Conservation (phyloP, 257 asterid species). For the Datura wrightii region DNA sequence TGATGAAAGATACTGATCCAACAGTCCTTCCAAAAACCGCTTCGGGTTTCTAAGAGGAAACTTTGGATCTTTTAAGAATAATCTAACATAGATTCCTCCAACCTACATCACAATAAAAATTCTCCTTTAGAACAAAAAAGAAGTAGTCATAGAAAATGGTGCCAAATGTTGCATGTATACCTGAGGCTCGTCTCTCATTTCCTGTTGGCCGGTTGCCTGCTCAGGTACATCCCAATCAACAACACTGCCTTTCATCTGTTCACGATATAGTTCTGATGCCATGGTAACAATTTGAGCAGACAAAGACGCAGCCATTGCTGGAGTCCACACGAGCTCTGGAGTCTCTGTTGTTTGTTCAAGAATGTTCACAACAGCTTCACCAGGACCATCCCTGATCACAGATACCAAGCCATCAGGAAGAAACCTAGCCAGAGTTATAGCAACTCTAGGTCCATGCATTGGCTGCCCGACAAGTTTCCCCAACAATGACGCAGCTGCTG, state of each 20-base stretch:
- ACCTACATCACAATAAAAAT: slow-evolving; percentile 59
- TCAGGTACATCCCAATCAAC: slow-evolving; percentile 99
- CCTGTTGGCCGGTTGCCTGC: slow-evolving; percentile 90
- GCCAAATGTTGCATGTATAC: slow-evolving; percentile 45
- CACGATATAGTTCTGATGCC: slow-evolving; percentile 88
- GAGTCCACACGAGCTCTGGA: slow-evolving; percentile 99
- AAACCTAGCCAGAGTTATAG: slow-evolving; percentile 90
- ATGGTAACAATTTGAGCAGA: slow-evolving; percentile 94
- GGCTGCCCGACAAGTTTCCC: slow-evolving; percentile 97
- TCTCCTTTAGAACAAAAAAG: slow-evolving; percentile 37
- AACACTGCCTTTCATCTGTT: slow-evolving; percentile 89
- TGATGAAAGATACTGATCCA: slow-evolving; percentile 96
- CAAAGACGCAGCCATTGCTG: slow-evolving; percentile 98
- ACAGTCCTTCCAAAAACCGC: slow-evolving; percentile 90
- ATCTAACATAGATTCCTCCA: slow-evolving; percentile 95
- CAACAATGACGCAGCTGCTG: slow-evolving; percentile 89
- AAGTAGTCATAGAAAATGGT: slow-evolving; percentile 30
- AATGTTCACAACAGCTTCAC: slow-evolving; percentile 91
- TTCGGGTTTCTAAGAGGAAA: slow-evolving; percentile 97
- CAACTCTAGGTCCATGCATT: slow-evolving; percentile 99
- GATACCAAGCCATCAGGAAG: slow-evolving; percentile 97
- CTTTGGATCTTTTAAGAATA: slow-evolving; percentile 97
- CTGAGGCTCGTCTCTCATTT: slow-evolving; percentile 99
- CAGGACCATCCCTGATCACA: slow-evolving; percentile 95
- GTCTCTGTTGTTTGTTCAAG: slow-evolving; percentile 97